Conservation (phyloP, 257 asterid species). For the Nicotiana otophora region DNA sequence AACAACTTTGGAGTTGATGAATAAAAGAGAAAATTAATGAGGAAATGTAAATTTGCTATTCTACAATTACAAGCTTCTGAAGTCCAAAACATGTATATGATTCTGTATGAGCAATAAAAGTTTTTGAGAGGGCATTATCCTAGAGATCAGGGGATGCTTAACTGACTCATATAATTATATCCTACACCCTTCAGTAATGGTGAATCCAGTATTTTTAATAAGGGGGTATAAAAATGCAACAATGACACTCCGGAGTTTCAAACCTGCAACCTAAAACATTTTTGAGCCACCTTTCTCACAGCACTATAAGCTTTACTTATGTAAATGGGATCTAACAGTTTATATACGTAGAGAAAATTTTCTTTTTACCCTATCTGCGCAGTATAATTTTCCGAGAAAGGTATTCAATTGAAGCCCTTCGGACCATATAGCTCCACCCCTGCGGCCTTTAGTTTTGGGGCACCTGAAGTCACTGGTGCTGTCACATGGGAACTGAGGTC, state of each 20-base stretch:
- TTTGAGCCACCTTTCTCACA: neutral
- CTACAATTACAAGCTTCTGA: neutral
- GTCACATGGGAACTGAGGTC: neutral
- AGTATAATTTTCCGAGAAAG: neutral
- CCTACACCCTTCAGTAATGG: neutral
- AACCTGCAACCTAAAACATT: neutral
- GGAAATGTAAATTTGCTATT: neutral
- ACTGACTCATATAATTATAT: neutral
- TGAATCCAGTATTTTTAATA: neutral
- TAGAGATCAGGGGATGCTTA: neutral
- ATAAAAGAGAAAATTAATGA: neutral
- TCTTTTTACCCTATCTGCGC: neutral
- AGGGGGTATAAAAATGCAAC: neutral
- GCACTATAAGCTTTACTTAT: neutral
- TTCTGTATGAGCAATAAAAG: neutral
- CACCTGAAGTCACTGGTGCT: neutral
- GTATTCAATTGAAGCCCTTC: neutral
- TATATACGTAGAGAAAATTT: neutral
- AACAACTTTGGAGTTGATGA: neutral
- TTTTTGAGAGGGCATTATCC: neutral
- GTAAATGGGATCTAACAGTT: neutral
- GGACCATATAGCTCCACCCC: neutral
- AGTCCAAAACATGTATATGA: neutral
- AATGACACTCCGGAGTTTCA: neutral
- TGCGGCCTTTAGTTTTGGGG: neutral